Percentiles rank a stretch among this genome's conserved stretches.
Conservation (phyloP, 345 rosid species). For the Ceriops decandra region DNA sequence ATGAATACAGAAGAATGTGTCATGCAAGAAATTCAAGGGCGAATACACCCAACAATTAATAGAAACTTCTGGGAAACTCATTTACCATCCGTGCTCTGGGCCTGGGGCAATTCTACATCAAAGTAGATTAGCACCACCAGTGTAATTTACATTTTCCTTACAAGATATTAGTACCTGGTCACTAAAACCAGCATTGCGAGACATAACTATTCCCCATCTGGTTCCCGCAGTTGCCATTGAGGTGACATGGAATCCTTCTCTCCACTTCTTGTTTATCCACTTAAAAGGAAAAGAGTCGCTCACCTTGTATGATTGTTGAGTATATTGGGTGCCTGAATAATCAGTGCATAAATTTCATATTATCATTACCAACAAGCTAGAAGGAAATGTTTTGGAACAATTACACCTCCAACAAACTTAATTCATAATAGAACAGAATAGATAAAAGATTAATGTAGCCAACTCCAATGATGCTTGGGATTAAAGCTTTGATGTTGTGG, state of each 20-base stretch:
- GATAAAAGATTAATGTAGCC: too few relatives aligned
- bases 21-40: not conserved
- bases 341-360: not conserved
- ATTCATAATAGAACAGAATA: too few relatives aligned
- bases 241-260: conserved; percentile 36
- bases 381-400: too few relatives aligned
- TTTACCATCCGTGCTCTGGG: too few relatives aligned
- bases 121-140: too few relatives aligned
- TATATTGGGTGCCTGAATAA: conserved; percentile 32
- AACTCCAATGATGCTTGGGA: too few relatives aligned
- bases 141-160: too few relatives aligned
- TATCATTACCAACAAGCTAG: not conserved
- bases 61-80: not conserved
- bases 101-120: too few relatives aligned
- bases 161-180: conserved; percentile 21
- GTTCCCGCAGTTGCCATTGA: conserved; percentile 38
- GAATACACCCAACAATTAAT: not conserved
- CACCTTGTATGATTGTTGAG: conserved; percentile 36
- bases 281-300: conserved; percentile 36
- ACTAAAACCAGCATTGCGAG: conserved; percentile 37
- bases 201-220: conserved; percentile 37
- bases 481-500: too few relatives aligned
- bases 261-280: conserved; percentile 40
- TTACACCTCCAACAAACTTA: too few relatives aligned
- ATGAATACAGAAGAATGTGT: not conserved